These are phyloP conservation scores for Saccharum spontaneum DNA, from an alignment of 176 grass and related monocot species.

Conservation along the genomic window DNA sequence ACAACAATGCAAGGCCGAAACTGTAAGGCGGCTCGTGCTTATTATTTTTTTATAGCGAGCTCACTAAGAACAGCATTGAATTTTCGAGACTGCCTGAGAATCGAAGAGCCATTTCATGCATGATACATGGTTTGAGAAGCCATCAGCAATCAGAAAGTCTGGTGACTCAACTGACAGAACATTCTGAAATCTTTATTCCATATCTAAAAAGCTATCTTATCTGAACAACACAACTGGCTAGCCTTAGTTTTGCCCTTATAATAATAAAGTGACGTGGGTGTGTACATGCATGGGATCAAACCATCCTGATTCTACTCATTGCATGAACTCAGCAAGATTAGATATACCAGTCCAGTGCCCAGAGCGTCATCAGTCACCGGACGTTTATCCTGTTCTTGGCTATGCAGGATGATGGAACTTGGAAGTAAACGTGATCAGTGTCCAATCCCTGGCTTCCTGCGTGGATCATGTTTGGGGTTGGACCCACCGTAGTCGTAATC, in stretches of 20 bases:
- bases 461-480: slow-evolving; percentile 72
- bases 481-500: slow-evolving; percentile 85
- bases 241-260: neutral
- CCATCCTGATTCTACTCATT: neutral
- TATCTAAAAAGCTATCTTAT: slow-evolving; percentile 1
- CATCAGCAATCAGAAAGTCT: neutral
- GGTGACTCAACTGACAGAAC: neutral
- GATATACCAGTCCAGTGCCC: neutral
- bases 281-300: neutral
- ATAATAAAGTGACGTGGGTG: neutral
- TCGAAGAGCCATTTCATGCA: too few species aligned
- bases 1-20: too few species aligned
- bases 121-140: neutral
- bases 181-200: neutral
- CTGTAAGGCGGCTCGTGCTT: too few species aligned
- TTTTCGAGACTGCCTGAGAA: too few species aligned
- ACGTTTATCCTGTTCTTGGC: neutral
- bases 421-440: slow-evolving; percentile 11
- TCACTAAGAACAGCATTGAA: too few species aligned
- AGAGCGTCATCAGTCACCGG: neutral
- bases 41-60: too few species aligned
- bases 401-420: neutral
- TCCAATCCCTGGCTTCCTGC: slow-evolving; percentile 54
- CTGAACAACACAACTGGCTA: neutral
- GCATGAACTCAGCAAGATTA: neutral